A percentile compares a stretch with the other conserved stretches of the same genome.
These are phyloP conservation scores for Prunus campanulata DNA, from an alignment of 306 rosid species.

Conservation along the genomic window DNA sequence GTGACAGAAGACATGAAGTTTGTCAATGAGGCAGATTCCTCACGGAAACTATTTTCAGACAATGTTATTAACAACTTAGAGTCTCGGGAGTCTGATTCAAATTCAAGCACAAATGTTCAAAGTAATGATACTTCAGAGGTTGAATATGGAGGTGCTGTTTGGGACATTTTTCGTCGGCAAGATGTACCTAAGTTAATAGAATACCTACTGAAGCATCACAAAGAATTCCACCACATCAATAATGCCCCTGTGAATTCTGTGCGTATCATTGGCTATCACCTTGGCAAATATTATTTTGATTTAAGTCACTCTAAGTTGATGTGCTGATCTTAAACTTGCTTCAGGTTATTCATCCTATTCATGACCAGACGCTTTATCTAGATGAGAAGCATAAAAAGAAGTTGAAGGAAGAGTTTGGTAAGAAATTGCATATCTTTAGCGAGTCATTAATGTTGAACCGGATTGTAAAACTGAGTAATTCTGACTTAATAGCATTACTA, in stretches of 20 bases:
- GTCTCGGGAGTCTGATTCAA: slow-evolving; percentile 19
- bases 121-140: slow-evolving; percentile 30
- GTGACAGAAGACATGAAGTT: slow-evolving; percentile 22
- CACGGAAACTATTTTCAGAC: slow-evolving; percentile 20
- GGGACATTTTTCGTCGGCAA: slow-evolving; percentile 73
- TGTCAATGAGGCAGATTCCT: background rate
- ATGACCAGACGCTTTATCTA: slow-evolving; percentile 57
- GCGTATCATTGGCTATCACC: slow-evolving; percentile 8
- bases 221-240: slow-evolving; percentile 50
- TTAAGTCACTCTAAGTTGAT: slow-evolving; percentile 10
- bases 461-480: slow-evolving; percentile 10
- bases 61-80: slow-evolving; percentile 3
- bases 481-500: background rate
- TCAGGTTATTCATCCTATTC: slow-evolving; percentile 68
- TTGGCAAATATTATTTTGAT: background rate
- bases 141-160: slow-evolving; percentile 53
- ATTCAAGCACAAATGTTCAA: slow-evolving; percentile 9
- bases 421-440: slow-evolving; percentile 17
- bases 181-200: slow-evolving; percentile 58
- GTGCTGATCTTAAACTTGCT: slow-evolving; percentile 26
- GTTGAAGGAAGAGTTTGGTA: slow-evolving; percentile 62
- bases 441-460: slow-evolving; percentile 3
- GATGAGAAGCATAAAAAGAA: slow-evolving; percentile 58
- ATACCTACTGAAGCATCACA: slow-evolving; percentile 49
- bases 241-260: slow-evolving; percentile 53